A percentile compares a stretch with the other conserved stretches of the same genome.
Conservation (phyloP, 169 alveolate genomes). For the Eimeria tenella region DNA sequence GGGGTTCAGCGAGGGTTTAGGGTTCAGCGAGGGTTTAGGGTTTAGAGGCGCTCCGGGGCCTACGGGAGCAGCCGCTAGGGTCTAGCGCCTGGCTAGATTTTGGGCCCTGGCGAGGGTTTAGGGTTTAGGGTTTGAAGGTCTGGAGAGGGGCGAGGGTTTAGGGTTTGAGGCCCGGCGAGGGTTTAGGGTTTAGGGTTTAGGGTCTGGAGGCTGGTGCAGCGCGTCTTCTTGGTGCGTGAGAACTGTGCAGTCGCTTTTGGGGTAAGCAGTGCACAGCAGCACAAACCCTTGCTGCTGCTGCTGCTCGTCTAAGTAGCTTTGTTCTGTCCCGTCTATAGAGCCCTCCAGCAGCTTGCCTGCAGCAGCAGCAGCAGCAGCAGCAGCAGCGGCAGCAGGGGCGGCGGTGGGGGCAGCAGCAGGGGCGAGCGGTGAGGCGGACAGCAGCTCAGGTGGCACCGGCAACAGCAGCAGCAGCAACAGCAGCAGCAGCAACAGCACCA, state of each 20-base stretch:
- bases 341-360: constrained; percentile 89
- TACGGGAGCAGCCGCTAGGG: no score
- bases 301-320: constrained; percentile 87
- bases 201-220: constrained; percentile 52
- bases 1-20: no score
- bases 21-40: no score
- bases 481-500: constrained; percentile 2
- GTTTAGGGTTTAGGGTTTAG: constrained; percentile 11
- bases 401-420: constrained; percentile 89
- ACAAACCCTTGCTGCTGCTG: constrained; percentile 87
- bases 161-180: background rate
- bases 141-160: no score
- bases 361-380: constrained; percentile 89
- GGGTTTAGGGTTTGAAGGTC: no score
- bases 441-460: constrained; percentile 89
- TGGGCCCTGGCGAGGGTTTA: no score
- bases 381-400: constrained; percentile 90
- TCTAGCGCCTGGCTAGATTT: no score
- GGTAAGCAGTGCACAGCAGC: constrained; percentile 89
- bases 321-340: constrained; percentile 88
- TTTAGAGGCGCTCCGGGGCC: no score
- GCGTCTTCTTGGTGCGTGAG: constrained; percentile 91
- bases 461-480: constrained; percentile 37
- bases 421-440: constrained; percentile 89
- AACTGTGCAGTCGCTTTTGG: constrained; percentile 90